Conservation (phyloP, 345 rosid species). For the Gossypium anomalum region DNA sequence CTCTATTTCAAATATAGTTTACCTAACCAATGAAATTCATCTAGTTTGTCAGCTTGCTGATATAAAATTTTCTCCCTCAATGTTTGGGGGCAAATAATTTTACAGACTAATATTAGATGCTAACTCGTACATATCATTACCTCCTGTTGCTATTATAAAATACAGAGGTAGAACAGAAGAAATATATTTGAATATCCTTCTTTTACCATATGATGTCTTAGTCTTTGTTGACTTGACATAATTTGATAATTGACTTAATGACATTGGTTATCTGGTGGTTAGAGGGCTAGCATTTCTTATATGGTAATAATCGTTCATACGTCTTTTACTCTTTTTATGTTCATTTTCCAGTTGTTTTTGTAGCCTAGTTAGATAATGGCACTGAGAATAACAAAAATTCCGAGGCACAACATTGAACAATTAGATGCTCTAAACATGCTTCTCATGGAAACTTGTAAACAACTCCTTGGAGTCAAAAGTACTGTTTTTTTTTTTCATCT, state of each 20-base stretch:
- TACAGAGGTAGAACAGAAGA: background rate
- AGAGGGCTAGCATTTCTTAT: background rate
- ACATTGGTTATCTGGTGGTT: background rate
- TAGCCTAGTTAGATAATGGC: background rate
- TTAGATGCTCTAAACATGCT: background rate
- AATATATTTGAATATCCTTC: constrained; percentile 1
- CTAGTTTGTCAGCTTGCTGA: background rate
- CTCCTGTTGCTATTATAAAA: background rate
- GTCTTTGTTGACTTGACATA: background rate
- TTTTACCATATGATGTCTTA: background rate
- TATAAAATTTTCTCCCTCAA: background rate
- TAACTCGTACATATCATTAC: background rate
- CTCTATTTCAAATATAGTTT: background rate
- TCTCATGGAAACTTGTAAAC: background rate
- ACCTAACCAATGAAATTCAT: background rate
- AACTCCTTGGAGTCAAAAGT: background rate
- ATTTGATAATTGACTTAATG: background rate
- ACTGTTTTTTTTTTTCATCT: background rate
- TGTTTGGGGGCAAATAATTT: background rate
- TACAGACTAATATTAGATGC: background rate
- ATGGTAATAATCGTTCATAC: background rate
- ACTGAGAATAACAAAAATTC: background rate
- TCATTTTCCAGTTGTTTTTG: background rate
- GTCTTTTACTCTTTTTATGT: background rate
- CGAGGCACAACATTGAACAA: background rate